These are phyloP conservation scores for Malassezia cuniculi DNA, from an alignment of 1,284 basidiomycete species.

Conservation along the genomic window DNA sequence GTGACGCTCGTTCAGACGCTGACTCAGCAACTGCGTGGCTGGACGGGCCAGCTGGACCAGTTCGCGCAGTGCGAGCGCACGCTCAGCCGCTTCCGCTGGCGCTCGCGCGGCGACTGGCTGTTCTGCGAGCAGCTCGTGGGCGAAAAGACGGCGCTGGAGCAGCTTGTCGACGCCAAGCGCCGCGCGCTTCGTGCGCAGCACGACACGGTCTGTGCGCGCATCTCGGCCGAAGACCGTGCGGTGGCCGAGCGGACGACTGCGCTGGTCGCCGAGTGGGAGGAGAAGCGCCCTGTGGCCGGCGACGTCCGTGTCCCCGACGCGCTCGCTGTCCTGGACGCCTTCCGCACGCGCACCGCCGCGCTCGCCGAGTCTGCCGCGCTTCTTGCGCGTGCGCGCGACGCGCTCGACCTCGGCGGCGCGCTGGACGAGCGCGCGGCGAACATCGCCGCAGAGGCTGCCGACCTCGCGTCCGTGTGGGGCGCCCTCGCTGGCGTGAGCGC, in stretches of 20 bases:
- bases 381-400: conserved; percentile 88
- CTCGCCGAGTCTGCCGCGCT: conserved; percentile 87
- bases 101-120: conserved; percentile 92
- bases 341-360: conserved; percentile 74
- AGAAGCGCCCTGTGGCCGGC: conserved; percentile 86
- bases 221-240: conserved; percentile 97
- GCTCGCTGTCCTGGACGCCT: conserved; percentile 84
- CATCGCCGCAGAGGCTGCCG: conserved; percentile 83
- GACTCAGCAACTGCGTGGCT: conserved; percentile 87
- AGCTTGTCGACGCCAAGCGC: conserved; percentile 93
- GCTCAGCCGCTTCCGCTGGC: conserved; percentile 86
- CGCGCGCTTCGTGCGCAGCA: conserved; percentile 96
- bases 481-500: conserved; percentile 93
- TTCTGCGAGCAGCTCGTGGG: conserved; percentile 93
- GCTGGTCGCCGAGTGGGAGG: conserved; percentile 83
- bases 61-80: conserved; percentile 94
- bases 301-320: conserved; percentile 87
- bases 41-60: conserved; percentile 91
- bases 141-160: conserved; percentile 96
- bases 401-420: conserved; percentile 78
- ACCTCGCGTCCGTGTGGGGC: conserved; percentile 96
- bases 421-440: conserved; percentile 82
- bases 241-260: conserved; percentile 57
- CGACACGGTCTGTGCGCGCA: conserved; percentile 89
- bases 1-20: conserved; percentile 99